Percentiles rank a stretch among this genome's conserved stretches.
phyloP scores from a whole-genome alignment of 345 rosid species.

The Leavenworthia alabamica region DNA sequence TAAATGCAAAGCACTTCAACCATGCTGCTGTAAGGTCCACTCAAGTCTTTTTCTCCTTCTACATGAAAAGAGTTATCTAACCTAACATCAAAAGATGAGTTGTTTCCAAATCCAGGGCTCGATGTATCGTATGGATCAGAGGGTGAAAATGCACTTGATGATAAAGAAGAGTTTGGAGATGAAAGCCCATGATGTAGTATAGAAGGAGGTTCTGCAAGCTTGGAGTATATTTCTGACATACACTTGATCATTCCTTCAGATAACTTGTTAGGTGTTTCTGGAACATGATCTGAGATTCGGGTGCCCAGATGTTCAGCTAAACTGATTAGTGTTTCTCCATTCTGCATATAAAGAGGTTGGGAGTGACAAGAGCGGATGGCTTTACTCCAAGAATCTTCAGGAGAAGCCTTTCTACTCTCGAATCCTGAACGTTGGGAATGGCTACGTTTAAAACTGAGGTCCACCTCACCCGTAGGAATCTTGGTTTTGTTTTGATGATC shows the following conservation, averaged over 20 bases:
- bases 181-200: constrained; percentile 46
- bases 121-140: constrained; percentile 61
- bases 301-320: constrained; percentile 95
- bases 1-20: constrained; percentile 81
- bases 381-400: constrained; percentile 47
- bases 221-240: constrained; percentile 84
- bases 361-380: constrained; percentile 72
- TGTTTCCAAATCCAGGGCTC: constrained; percentile 78
- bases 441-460: constrained; percentile 63
- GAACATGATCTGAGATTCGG: constrained; percentile 78
- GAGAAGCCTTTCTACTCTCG: constrained; percentile 40
- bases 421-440: constrained; percentile 66
- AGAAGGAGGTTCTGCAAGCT: constrained; percentile 81
- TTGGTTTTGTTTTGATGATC: constrained; percentile 30
- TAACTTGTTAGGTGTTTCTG: constrained; percentile 80
- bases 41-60: constrained; percentile 84
- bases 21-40: constrained; percentile 87
- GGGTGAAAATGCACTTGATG: constrained; percentile 77
- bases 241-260: constrained; percentile 96
- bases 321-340: constrained; percentile 61
- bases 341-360: constrained; percentile 71
- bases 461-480: constrained; percentile 32
- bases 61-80: constrained; percentile 81
- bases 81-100: constrained; percentile 62
- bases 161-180: constrained; percentile 74